Evolutionary conservation across 768 basidiomycete genomes (phyloP).

Genomic region (Boletellus sp.): DNA sequence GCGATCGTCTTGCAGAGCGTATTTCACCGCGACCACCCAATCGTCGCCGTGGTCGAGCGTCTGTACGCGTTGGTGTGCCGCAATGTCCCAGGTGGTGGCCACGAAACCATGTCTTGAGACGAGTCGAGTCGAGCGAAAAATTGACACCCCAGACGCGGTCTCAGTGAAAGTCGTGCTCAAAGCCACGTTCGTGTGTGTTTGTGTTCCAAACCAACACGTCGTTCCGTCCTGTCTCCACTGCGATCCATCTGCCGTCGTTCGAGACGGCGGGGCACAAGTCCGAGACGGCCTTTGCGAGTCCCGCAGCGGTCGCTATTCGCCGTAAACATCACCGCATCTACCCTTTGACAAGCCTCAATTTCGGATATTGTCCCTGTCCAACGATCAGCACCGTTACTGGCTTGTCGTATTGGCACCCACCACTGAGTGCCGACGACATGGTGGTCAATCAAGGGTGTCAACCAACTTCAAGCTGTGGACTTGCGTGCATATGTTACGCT

Average conservation of each 20-base stretch:
- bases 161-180: neutral
- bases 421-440: too few relatives aligned
- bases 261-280: neutral
- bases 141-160: neutral
- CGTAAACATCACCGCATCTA: too few relatives aligned
- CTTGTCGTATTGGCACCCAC: too few relatives aligned
- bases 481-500: too few relatives aligned
- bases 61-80: neutral
- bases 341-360: too few relatives aligned
- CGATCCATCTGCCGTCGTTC: neutral
- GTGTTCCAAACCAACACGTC: neutral
- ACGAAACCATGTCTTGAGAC: neutral
- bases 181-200: neutral
- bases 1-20: neutral
- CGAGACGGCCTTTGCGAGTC: too few relatives aligned
- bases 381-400: too few relatives aligned
- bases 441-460: too few relatives aligned
- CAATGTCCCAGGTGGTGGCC: neutral
- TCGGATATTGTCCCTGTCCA: too few relatives aligned
- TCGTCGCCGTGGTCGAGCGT: neutral
- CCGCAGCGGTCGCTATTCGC: too few relatives aligned
- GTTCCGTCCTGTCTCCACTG: neutral
- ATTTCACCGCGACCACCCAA: neutral
- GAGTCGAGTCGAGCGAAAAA: conserved; percentile 3
- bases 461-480: too few relatives aligned